Evolutionary conservation across 106 monocot genomes (phyloP), one percentile per base, ranked within the genome.

Genomic region (Dioscorea dumetorum): DNA sequence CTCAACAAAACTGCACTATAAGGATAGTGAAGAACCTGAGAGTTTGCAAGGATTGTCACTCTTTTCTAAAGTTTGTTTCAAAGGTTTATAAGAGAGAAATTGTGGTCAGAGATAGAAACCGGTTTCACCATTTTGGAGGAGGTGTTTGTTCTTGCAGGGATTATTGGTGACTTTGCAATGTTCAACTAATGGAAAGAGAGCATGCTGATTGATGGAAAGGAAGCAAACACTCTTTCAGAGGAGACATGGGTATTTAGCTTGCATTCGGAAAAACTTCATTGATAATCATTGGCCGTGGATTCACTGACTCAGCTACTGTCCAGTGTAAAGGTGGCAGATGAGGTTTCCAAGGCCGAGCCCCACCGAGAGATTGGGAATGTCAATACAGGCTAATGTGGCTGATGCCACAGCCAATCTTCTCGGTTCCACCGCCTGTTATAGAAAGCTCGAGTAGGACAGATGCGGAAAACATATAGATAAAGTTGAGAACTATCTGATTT

Each of bases 331-430:
- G 63, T 78, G 64, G 63, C 79, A 8, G 84, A 52, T 5, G 73
- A 50, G 32, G 77, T 78, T 14, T 75, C 81, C 54, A 67, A 41
- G 53, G 67, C 81, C 53, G 22, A 62, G 15, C 35, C 73, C 68
- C 20, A 56, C 72, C 49, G 63, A 1, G 76, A 78, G 14, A 19
- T 57, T 7, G 62, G 70, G 51, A 77, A 79, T 71, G 33, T 85
- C 22, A 84, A 89, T 82, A 89, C 28, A 74, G 70, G 71, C 50
- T 48, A 60, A 62, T 22, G 73, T 74, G 31, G 81, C 88, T 22
- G 81, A 57, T n/a, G 82, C 88, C 5, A 76, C 88, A 4, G 79
- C 61, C 4, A 74, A 82, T 35, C 50, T 89, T 16, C 79, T 89
- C 67, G 62, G 61, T 61, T 82, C 85, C 23, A 76, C 82, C 56